Evolutionary conservation across 805 yeast genomes (phyloP).

Genomic region (Candida boidinii): DNA sequence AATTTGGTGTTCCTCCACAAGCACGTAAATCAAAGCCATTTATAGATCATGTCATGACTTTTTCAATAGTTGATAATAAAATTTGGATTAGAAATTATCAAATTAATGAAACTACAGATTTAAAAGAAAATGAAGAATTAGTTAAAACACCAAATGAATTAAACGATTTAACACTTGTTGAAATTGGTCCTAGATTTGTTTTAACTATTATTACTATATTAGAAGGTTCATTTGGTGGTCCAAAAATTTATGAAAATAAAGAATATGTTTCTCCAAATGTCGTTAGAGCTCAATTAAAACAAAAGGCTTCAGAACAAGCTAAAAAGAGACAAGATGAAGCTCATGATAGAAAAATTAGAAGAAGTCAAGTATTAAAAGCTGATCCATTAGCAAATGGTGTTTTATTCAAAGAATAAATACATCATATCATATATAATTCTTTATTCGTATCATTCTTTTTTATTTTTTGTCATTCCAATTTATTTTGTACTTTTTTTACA

Average conservation of each 20-base stretch:
- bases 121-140: slow-evolving; percentile 35
- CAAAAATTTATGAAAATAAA: slow-evolving; percentile 93
- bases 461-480: no score
- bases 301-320: slow-evolving; percentile 74
- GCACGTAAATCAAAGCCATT: slow-evolving; percentile 93
- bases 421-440: background rate
- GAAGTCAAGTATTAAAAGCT: slow-evolving; percentile 63
- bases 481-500: background rate
- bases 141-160: slow-evolving; percentile 19
- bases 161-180: slow-evolving; percentile 72
- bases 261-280: slow-evolving; percentile 95
- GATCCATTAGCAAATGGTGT: slow-evolving; percentile 81
- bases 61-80: slow-evolving; percentile 86
- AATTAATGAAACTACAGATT: slow-evolving; percentile 59
- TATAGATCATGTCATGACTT: slow-evolving; percentile 89
- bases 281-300: slow-evolving; percentile 81
- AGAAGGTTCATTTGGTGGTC: slow-evolving; percentile 97
- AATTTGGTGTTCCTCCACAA: slow-evolving; percentile 91
- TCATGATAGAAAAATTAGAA: slow-evolving; percentile 62
- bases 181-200: slow-evolving; percentile 95
- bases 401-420: slow-evolving; percentile 44
- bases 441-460: background rate
- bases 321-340: slow-evolving; percentile 73
- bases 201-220: slow-evolving; percentile 83
- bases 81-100: slow-evolving; percentile 95